phyloP scores from a whole-genome alignment of 176 grass and related monocot species.

The Canna indica region DNA sequence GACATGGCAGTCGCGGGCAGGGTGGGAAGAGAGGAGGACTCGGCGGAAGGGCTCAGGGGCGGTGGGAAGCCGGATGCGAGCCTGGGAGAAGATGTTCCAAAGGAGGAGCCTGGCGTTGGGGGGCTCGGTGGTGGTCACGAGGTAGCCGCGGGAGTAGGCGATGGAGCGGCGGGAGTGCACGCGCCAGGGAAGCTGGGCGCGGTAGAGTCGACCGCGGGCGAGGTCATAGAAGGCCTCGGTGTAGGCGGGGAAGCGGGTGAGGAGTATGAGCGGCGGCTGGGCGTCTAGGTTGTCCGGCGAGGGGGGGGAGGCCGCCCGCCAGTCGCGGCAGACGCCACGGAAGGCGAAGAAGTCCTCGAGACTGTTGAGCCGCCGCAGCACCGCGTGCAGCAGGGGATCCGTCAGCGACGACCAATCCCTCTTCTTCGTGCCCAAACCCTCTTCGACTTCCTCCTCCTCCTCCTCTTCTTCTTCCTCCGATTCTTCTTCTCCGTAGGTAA shows the following conservation, averaged over 20 bases:
- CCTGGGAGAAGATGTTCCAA: slow-evolving; percentile 56
- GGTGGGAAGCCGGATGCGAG: slow-evolving; percentile 47
- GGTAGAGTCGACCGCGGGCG: slow-evolving; percentile 35
- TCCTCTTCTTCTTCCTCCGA: neutral
- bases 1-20: neutral
- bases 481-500: neutral
- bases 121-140: slow-evolving; percentile 37
- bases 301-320: slow-evolving; percentile 29
- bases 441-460: neutral
- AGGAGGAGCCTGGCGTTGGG: slow-evolving; percentile 39
- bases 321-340: slow-evolving; percentile 38
- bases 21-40: slow-evolving; percentile 32
- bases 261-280: slow-evolving; percentile 45
- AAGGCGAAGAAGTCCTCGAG: slow-evolving; percentile 56
- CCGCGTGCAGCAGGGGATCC: slow-evolving; percentile 31
- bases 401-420: slow-evolving; percentile 31
- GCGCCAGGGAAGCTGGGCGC: slow-evolving; percentile 37
- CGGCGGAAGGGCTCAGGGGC: slow-evolving; percentile 31
- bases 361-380: slow-evolving; percentile 37
- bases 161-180: slow-evolving; percentile 30
- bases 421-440: neutral
- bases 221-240: slow-evolving; percentile 54
- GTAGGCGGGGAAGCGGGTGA: slow-evolving; percentile 41
- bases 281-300: slow-evolving; percentile 26
- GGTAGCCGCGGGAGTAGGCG: slow-evolving; percentile 45